These are phyloP conservation scores for Venustampulla echinocandica DNA, from an alignment of 495 filamentous ascomycete species.

Conservation along the genomic window DNA sequence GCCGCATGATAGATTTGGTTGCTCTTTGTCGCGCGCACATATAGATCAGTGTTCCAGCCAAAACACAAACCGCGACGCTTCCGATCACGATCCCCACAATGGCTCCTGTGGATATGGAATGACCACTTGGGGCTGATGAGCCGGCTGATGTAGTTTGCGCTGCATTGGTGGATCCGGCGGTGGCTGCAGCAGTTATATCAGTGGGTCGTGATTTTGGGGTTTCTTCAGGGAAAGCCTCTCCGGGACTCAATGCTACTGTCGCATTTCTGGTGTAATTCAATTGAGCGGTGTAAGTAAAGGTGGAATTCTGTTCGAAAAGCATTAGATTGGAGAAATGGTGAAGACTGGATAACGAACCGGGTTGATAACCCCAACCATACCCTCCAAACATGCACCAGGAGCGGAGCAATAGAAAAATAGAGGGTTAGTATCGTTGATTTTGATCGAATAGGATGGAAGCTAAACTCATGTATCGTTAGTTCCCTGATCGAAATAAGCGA, in stretches of 20 bases:
- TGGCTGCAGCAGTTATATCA: background rate
- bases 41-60: slow-evolving; percentile 10
- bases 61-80: slow-evolving; percentile 2
- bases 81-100: slow-evolving; percentile 21
- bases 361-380: slow-evolving; percentile 45
- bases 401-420: slow-evolving; percentile 56
- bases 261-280: slow-evolving; percentile 5
- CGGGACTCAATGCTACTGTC: slow-evolving; percentile 9
- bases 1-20: background rate
- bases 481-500: background rate
- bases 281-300: slow-evolving; percentile 12
- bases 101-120: slow-evolving; percentile 9
- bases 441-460: slow-evolving; percentile 38
- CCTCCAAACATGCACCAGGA: slow-evolving; percentile 31
- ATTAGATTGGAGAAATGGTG: background rate
- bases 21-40: slow-evolving; percentile 18
- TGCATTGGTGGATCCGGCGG: too few relatives aligned
- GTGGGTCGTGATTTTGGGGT: background rate
- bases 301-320: slow-evolving; percentile 19
- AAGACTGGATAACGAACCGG: slow-evolving; percentile 15
- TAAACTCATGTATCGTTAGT: too few relatives aligned
- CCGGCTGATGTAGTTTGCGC: slow-evolving; percentile 7
- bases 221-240: slow-evolving; percentile 8
- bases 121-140: background rate
- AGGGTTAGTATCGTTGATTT: slow-evolving; percentile 48